Base-by-base conservation (phyloP, 345 rosid genomes). In the Hevea brasiliensis region DNA sequence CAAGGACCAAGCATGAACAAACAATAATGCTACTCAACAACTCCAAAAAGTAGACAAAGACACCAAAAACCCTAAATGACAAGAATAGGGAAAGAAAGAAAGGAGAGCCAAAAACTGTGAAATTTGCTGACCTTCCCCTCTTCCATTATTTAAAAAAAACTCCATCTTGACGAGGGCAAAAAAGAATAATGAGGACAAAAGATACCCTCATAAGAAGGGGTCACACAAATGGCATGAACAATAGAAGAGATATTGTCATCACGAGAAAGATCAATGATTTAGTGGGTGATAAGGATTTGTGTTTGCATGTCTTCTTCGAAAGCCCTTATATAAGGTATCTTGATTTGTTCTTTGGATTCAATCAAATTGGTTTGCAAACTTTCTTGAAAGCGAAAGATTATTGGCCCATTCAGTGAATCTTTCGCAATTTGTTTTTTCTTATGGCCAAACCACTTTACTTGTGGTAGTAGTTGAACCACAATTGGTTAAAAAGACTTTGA, bases 221-320 rank as follows among this genome's bases (percentile, higher is more conserved):
- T 61, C 77, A 56, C 37, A 29, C 12, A 76, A 70, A 66, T 54
- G 79, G 67, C 81, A 76, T 58, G 80, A 75, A n/a, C n/a, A n/a
- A n/a, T n/a, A 71, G 66, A 68, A 61, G 74, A 71, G 66, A 76
- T 23, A 53, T 75, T 79, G 72, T 79, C 81, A 71, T 79, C 86
- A 79, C 78, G 81, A 83, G 88, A 81, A 77, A 75, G 81, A 83
- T n/a, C n/a, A n/a, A n/a, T 83, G 85, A 81, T 67, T 69, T 72
- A 59, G 23, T 15, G 65, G 37, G 32, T 60, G 80, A 80, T 53
- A 61, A 74, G 83, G 72, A 74, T 53, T 26, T 60, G 63, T 26
- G 55, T 32, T 4, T 32, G 37, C 4, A 35, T 68, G 68, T 75
- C 73, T 53, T 75, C 53, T 68, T 68, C 74, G 26, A 27, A 42